phyloP scores from a whole-genome alignment of 768 basidiomycete genomes.

The Phlegmacium glaucopus region DNA sequence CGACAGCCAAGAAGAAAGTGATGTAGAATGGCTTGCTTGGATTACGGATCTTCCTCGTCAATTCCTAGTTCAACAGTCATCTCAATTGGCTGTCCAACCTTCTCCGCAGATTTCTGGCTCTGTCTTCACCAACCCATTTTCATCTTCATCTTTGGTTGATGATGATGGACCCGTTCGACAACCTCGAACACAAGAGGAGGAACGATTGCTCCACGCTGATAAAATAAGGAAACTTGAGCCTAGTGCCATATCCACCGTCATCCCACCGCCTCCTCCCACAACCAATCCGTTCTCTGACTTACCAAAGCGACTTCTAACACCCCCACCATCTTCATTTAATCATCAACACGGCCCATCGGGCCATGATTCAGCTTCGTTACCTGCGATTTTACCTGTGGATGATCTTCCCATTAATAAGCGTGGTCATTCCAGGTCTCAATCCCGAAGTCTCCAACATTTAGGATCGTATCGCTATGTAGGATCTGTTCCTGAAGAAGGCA shows the following conservation, averaged over 20 bases:
- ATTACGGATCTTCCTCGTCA: slow-evolving; percentile 48
- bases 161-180: neutral
- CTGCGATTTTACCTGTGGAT: no score
- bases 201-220: slow-evolving; percentile 12
- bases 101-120: slow-evolving; percentile 12
- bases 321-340: slow-evolving; percentile 4
- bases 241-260: slow-evolving; percentile 1
- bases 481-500: no score
- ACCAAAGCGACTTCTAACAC: neutral
- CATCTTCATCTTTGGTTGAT: neutral
- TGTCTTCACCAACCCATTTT: slow-evolving; percentile 10
- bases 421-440: no score
- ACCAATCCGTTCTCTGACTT: slow-evolving; percentile 8
- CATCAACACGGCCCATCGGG: no score
- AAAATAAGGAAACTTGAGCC: slow-evolving; percentile 12
- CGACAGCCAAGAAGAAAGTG: slow-evolving; percentile 42
- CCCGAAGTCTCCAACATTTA: no score
- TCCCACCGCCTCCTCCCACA: neutral
- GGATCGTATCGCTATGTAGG: no score
- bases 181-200: slow-evolving; percentile 13
- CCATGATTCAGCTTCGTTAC: no score
- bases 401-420: no score
- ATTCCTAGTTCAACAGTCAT: slow-evolving; percentile 18
- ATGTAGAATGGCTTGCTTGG: slow-evolving; percentile 70
- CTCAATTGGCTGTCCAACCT: neutral